A percentile compares a stretch with the other conserved stretches of the same genome.
Evolutionary conservation across 2,329 filamentous ascomycete species (phyloP).

Genomic region (Botryotinia convoluta): DNA sequence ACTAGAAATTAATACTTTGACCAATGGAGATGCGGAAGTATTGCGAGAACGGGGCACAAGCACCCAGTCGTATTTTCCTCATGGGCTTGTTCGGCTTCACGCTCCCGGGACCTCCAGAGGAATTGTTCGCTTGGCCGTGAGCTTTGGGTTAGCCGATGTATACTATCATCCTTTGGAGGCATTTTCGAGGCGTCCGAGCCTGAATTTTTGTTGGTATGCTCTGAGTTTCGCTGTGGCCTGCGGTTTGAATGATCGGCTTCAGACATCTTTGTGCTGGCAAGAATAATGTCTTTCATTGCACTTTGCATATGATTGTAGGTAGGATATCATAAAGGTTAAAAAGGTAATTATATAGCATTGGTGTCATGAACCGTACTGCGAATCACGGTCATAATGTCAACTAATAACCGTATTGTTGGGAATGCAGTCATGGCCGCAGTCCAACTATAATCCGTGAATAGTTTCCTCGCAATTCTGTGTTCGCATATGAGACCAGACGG

Average conservation of each 20-base stretch:
- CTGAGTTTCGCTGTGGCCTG: neutral
- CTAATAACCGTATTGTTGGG: neutral
- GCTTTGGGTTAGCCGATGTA: neutral
- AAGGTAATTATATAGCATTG: neutral
- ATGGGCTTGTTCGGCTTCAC: neutral
- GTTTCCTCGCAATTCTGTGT: neutral
- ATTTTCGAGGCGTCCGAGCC: neutral
- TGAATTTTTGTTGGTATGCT: neutral
- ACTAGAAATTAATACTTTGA: slow-evolving; percentile 7
- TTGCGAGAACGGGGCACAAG: neutral
- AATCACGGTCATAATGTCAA: neutral
- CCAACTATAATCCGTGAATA: neutral
- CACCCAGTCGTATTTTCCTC: neutral
- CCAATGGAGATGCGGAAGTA: neutral
- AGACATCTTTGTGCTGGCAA: neutral
- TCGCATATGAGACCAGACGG: neutral
- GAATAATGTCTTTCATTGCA: too few species aligned
- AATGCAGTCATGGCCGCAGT: neutral
- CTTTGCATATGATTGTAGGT: neutral
- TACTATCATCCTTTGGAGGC: neutral
- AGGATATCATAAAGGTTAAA: neutral
- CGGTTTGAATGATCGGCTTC: neutral
- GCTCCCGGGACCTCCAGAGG: neutral
- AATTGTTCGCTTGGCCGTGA: neutral
- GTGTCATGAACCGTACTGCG: neutral